Base-by-base conservation (phyloP, 305 asterid genomes). In the Fraxinus sp. region DNA sequence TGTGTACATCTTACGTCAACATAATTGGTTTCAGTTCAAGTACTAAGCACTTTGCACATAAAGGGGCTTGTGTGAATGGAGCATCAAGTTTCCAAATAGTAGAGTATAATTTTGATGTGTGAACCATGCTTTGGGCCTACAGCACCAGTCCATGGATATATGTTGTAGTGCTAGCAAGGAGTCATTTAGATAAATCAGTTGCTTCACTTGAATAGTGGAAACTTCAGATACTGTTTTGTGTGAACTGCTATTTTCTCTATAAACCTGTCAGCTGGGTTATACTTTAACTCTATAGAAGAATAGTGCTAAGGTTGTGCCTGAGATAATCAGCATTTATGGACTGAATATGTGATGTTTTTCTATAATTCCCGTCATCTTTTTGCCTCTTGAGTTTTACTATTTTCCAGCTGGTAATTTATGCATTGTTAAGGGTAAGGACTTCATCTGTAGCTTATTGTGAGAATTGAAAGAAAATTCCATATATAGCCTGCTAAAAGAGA, bases 391-490 rank as follows among this genome's bases (percentile, higher is more conserved):
- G 64, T 20, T 62, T 43, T 64, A 83, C 64, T 62, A 62, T 62
- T 77, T 78, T 55, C 59, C 43, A 28, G 78, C 20, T 16, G 57
- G 66, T 28, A 79, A 82, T 49, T 83, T 43, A 36, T 11, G 46
- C 64, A 70, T 14, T 43, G 73, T 66, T 20, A 32, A 77, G 30
- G 77, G 68, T 81, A 52, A 46, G 79, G 57, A 77, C 81, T 33
- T 71, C 77, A 72, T 70, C 26, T 35, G 32, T 11, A 77, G 82
- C 84, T 71, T 20, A 59, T 9, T 75, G 74, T 39, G 46, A 81
- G 37, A 59, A 49, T 41, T 9, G 36, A 77, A 46, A 33, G 43
- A 41, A 59, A 66, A 64, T 66, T 66, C 55, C 10, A 13, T 32
- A 35, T 79, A 78, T 41, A 55, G 8, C 46, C 86, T 39, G 18